These are phyloP conservation scores for Solanum chiquidenum DNA, from an alignment of 257 asterid species.

Conservation along the genomic window DNA sequence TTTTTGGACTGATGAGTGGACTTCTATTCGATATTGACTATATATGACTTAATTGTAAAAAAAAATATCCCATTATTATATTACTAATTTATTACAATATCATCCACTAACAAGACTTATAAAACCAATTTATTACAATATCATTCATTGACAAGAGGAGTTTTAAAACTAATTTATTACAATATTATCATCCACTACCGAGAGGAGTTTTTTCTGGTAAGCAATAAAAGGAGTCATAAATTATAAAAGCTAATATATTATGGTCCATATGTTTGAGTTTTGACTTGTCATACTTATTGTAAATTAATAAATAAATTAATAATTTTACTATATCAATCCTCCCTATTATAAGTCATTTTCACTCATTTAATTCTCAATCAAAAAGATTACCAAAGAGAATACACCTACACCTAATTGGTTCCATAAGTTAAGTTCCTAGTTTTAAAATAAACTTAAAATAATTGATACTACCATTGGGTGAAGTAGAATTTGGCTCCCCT, in stretches of 20 bases:
- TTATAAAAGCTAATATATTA: too few species aligned
- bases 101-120: background rate
- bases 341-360: too few species aligned
- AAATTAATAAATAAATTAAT: too few species aligned
- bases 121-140: background rate
- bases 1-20: background rate
- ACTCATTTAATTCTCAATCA: too few species aligned
- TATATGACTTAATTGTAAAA: background rate
- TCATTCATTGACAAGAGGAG: background rate
- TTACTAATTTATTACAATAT: background rate
- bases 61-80: background rate
- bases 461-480: too few species aligned
- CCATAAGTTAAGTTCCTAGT: too few species aligned
- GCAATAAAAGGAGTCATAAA: background rate
- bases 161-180: background rate
- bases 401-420: too few species aligned
- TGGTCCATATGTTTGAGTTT: background rate
- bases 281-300: too few species aligned
- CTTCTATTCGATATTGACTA: background rate
- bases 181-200: background rate
- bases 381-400: too few species aligned
- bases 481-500: too few species aligned
- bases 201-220: background rate
- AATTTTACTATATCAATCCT: too few species aligned
- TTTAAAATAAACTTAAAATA: too few species aligned